These are phyloP conservation scores for Trichoderma simmonsii DNA, from an alignment of 2,329 filamentous ascomycete genomes.

Conservation along the genomic window DNA sequence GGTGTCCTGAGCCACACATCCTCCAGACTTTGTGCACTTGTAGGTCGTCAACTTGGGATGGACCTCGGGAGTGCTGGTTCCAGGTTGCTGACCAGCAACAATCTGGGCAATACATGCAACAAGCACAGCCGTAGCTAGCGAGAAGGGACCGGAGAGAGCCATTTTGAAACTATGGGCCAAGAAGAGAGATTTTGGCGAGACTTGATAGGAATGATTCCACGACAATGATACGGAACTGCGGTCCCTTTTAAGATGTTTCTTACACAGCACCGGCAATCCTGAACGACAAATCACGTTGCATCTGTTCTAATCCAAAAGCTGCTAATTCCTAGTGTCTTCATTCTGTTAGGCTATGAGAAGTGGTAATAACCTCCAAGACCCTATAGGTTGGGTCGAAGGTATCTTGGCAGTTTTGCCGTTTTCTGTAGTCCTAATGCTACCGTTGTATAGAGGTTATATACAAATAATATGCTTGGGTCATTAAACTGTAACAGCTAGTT, in stretches of 20 bases:
- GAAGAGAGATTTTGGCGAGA: not conserved
- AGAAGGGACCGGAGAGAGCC: not conserved
- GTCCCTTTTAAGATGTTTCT: not conserved
- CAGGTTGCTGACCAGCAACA: slow-evolving; percentile 37
- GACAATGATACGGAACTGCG: not conserved
- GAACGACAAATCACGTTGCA: not conserved
- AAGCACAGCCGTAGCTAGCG: not conserved
- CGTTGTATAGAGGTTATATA: not conserved
- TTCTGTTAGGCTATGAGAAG: not conserved
- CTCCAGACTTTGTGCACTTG: slow-evolving; percentile 48
- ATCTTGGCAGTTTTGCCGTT: not conserved
- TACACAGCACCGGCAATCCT: not conserved
- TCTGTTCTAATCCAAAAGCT: not conserved
- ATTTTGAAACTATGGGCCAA: not conserved
- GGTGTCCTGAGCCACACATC: slow-evolving; percentile 46
- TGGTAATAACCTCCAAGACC: not conserved
- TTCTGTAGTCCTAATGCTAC: not conserved
- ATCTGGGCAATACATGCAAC: not conserved
- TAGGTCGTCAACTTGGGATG: slow-evolving; percentile 52
- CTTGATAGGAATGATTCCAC: not conserved
- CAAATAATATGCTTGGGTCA: not conserved
- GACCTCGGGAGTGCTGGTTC: slow-evolving; percentile 39
- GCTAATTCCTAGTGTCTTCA: not conserved
- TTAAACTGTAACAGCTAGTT: not conserved
- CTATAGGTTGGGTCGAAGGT: not conserved